Evolutionary conservation across 805 yeast genomes (phyloP), one percentile per base, ranked within the genome.

Genomic region (Komagataella mondaviorum): DNA sequence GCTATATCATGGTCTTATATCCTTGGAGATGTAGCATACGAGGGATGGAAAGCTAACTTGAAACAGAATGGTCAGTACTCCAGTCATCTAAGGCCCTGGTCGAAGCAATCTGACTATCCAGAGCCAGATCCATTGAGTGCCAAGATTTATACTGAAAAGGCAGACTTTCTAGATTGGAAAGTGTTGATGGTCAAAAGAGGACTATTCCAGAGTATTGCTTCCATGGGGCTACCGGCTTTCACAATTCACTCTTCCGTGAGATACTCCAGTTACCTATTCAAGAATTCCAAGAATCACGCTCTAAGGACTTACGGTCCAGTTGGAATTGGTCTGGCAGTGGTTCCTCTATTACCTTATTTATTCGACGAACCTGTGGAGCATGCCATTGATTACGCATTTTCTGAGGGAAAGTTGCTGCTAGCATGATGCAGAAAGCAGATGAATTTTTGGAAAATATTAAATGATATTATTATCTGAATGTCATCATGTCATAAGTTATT

Each of bases 211-310:
- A 73, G 84, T 55, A 72, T 87, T 55, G 95, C 95, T 2, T 80
- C 88, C 47, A 87, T 86, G 93, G 91, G 87, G 14, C 71, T 86
- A 46, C 95, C 95, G 7, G 95, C 95, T 2, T 80, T 85, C 64
- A 86, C 95, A 4, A 86, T 86, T 58, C 95, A 86, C 63, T 73
- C 85, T 2, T 70, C 82, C 4, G 95, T 86, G 45, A 73, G 83
- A 56, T 85, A 85, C 61, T 78, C 88, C 1, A 81, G 87, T 2
- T 52, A 68, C 18, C 66, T 80, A 30, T 78, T 87, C 63, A 81
- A 81, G 63, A 79, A 81, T 61, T 63, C 75, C 50, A 67, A 70
- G 48, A 72, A 71, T 53, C 70, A 71, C 51, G 52, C 67, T 1
- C 50, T 86, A 53, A 77, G 76, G 58, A 70, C 80, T 0, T 85